Conservation (phyloP, 306 rosid genomes). For the Glycyrrhiza uralensis region DNA sequence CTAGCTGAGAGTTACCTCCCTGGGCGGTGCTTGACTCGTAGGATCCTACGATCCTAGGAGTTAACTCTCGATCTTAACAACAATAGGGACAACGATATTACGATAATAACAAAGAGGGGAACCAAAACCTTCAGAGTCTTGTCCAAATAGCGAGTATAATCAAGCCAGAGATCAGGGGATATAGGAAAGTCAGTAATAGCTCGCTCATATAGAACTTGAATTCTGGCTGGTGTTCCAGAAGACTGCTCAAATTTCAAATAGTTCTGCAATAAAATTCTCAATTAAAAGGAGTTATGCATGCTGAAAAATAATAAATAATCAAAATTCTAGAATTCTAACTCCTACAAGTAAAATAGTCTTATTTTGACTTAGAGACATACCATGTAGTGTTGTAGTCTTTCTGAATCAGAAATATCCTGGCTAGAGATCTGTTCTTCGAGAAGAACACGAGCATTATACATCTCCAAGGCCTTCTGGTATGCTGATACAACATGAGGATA, state of each 20-base stretch:
- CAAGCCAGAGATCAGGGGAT: conserved; percentile 79
- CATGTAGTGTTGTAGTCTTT: conserved; percentile 62
- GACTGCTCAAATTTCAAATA: conserved; percentile 84
- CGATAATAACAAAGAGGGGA: not conserved
- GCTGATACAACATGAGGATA: conserved; percentile 63
- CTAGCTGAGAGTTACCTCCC: too few relatives aligned
- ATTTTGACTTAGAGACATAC: conserved; percentile 37
- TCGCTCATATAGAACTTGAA: conserved; percentile 78
- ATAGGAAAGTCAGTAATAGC: conserved; percentile 81
- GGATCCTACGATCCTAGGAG: too few relatives aligned
- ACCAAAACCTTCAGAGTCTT: conserved; percentile 74
- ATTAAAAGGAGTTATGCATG: not conserved
- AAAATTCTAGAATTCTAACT: not conserved
- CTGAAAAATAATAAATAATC: not conserved
- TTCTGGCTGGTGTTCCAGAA: conserved; percentile 74
- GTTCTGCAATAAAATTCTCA: conserved; percentile 46
- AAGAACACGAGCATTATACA: conserved; percentile 64
- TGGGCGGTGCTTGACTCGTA: too few relatives aligned
- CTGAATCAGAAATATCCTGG: conserved; percentile 55
- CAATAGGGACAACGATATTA: too few relatives aligned
- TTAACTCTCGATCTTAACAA: too few relatives aligned
- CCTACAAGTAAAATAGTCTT: not conserved
- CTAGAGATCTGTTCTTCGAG: conserved; percentile 60
- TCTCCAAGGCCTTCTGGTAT: conserved; percentile 70
- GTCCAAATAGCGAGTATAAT: conserved; percentile 76